These are phyloP conservation scores for Suillus subluteus DNA, from an alignment of 768 basidiomycete species.

Conservation along the genomic window DNA sequence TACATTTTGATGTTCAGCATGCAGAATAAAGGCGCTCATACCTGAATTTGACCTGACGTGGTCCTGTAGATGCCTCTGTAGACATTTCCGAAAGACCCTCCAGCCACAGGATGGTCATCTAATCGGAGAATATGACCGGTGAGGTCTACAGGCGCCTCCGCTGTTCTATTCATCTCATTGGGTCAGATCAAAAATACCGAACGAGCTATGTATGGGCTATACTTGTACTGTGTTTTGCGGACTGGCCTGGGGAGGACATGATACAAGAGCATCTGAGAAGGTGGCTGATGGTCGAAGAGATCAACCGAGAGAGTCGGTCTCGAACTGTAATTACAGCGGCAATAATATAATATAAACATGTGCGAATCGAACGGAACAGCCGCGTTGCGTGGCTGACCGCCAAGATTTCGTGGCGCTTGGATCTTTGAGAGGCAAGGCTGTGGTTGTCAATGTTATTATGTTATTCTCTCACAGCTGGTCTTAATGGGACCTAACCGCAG, in stretches of 20 bases:
- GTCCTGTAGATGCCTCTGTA: conserved; percentile 12
- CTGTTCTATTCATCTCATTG: not conserved
- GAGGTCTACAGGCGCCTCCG: conserved; percentile 13
- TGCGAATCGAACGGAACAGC: not conserved
- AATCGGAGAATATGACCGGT: conserved; percentile 11
- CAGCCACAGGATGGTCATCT: conserved; percentile 2
- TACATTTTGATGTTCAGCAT: not conserved
- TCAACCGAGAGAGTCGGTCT: not conserved
- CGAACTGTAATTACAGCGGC: not conserved
- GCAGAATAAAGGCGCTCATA: not conserved
- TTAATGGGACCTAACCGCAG: not conserved
- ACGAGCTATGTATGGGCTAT: not conserved
- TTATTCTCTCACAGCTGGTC: not conserved
- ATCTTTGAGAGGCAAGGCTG: not conserved
- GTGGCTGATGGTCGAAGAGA: not conserved
- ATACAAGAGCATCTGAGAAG: not conserved
- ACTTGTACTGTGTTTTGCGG: not conserved
- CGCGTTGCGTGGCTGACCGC: not conserved
- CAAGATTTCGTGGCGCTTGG: not conserved
- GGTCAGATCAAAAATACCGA: not conserved
- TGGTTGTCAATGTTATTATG: not conserved
- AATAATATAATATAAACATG: not conserved
- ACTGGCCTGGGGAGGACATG: not conserved
- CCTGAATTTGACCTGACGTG: conserved; percentile 4
- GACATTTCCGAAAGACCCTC: conserved; percentile 23